Evolutionary conservation across 768 basidiomycete genomes (phyloP), one percentile per base, ranked within the genome.

Genomic region (Cystofilobasidium ferigula): DNA sequence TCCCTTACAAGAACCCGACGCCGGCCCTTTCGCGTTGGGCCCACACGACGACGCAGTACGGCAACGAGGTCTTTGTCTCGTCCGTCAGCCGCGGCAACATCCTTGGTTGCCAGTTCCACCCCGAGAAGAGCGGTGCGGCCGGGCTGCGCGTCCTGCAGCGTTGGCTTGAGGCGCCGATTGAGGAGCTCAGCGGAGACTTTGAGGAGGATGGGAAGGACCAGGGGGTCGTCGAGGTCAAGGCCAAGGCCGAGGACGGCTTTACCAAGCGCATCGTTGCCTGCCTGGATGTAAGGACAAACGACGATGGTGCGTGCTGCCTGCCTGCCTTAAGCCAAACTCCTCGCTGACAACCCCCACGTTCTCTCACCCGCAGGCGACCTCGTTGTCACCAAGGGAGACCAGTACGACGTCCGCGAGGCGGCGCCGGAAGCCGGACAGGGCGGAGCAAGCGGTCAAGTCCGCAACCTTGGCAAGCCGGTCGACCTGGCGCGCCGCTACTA

Each of bases 351-450:
- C 4, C 38, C 9, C 62, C 7, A 26, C 22, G 3, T 28, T 45
- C 38, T 56, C 35, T 47, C 35, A 22, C 54, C 24, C 22, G 2
- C 38, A 64, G 95, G 95, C 34, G 95, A 99, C 75, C 84, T 99
- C 61, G 92, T 99, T 66, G 95, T 99, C 1, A 99, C 95, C 48
- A 99, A 99, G 78, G 95, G 95, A 64, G 95, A 99, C 76, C 95
- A 95, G 75, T 99, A 99, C 78, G 91, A 97, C 74, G 93, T 97
- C 22, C 88, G 93, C 62, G 93, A 97, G 77, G 90, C 86, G 72
- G 57, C 51, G 22, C 26, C 61, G 8, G n/a, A n/a, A n/a, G 61
- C 36, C 34, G 36, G 61, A 28, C 14, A 58, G 28, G 36, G 14
- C 7, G 38, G 48, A 28, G 22, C 24, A n/a, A 69, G 74, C 65